Evolutionary conservation across 345 rosid genomes (phyloP).

Genomic region (Abelmoschus esculentus): DNA sequence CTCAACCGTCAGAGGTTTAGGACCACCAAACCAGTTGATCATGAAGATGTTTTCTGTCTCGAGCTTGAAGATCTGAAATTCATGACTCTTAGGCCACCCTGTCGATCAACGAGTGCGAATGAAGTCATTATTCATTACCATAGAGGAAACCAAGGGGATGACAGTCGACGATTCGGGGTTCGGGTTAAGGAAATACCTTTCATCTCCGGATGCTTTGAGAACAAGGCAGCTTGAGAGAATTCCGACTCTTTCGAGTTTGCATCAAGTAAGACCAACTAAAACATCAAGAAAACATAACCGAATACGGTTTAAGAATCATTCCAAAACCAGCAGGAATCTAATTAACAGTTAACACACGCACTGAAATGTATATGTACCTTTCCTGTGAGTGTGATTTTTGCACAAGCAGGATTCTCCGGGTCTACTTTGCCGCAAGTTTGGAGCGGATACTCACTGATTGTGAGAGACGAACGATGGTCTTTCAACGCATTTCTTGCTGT

Average conservation of each 20-base stretch:
- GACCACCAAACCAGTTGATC: conserved; percentile 92
- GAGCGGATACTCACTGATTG: conserved; percentile 77
- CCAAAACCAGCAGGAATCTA: background rate
- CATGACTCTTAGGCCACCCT: conserved; percentile 83
- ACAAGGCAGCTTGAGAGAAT: conserved; percentile 47
- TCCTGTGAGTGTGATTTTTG: conserved; percentile 87
- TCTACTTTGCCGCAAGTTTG: conserved; percentile 85
- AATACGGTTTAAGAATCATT: background rate
- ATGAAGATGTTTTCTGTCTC: conserved; percentile 62
- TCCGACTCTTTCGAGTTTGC: conserved; percentile 46
- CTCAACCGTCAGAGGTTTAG: conserved; percentile 67
- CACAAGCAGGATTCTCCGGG: conserved; percentile 84
- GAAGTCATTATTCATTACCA: background rate
- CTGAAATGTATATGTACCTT: conserved; percentile 30
- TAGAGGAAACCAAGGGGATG: background rate
- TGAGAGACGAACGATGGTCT: conserved; percentile 66
- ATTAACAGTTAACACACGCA: background rate
- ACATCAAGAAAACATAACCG: conserved; percentile 7
- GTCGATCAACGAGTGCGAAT: conserved; percentile 10
- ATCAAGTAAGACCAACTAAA: conserved; percentile 45
- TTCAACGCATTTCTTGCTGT: conserved; percentile 69
- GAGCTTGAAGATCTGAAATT: conserved; percentile 63
- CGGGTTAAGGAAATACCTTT: conserved; percentile 31
- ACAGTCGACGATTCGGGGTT: background rate
- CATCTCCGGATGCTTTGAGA: conserved; percentile 91